Conservation (phyloP, 345 rosid genomes). For the Euphorbia pulcherrima region DNA sequence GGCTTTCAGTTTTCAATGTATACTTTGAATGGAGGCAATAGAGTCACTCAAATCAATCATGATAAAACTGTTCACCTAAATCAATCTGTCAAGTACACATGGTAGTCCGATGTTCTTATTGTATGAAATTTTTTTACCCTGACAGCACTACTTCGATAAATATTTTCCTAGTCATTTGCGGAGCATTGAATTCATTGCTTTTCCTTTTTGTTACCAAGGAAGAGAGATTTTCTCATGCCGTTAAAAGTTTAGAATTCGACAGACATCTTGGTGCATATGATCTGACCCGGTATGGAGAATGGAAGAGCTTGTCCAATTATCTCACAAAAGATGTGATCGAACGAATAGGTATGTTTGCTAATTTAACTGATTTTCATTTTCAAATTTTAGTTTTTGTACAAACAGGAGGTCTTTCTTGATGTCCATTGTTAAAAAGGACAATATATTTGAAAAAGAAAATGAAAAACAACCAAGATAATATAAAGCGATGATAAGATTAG, state of each 20-base stretch:
- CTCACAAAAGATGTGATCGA: constrained; percentile 52
- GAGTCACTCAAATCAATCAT: not conserved
- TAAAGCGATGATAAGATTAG: too few species aligned
- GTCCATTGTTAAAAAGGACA: too few species aligned
- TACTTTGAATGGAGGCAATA: not conserved
- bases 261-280: constrained; percentile 75
- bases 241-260: constrained; percentile 70
- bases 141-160: not conserved
- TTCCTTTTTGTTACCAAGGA: constrained; percentile 39
- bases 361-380: constrained; percentile 3
- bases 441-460: too few species aligned
- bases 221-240: constrained; percentile 68
- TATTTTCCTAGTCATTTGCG: not conserved
- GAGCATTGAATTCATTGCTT: not conserved
- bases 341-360: constrained; percentile 47
- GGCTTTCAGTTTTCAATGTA: not conserved
- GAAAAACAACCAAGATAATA: too few species aligned
- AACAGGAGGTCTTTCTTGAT: too few species aligned
- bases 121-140: not conserved
- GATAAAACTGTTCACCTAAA: not conserved
- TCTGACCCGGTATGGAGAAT: constrained; percentile 56
- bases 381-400: not conserved
- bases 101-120: not conserved
- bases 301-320: constrained; percentile 70
- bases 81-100: not conserved